Base-by-base conservation (phyloP, 2,329 filamentous ascomycete species). In the Botryotinia narcissicola region DNA sequence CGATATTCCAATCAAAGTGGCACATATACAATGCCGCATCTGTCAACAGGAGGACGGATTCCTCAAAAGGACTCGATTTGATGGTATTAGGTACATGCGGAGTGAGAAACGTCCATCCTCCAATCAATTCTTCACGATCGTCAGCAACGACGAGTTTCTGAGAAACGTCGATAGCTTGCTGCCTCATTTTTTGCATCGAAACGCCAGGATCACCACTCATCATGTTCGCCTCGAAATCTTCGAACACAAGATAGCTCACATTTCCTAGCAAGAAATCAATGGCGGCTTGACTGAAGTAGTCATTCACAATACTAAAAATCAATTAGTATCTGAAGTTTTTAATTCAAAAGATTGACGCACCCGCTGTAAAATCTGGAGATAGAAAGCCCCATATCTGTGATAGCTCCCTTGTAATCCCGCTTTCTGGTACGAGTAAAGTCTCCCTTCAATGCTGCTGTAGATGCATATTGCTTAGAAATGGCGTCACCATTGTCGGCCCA, bases 401-500 rank as follows among this genome's bases (percentile, higher is more conserved):
- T 83, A 0, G 95, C 95, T 4, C 96, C 96, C 1, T 93, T 91
- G 79, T 97, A 96, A 80, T 98, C 92, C 63, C 96, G 89, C 83
- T 97, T 97, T 73, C 91, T 88, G 4, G 95, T 98, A 62, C 96
- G 89, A 1, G 96, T 99, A 80, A 95, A 99, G 82, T 99, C 96
- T 14, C 96, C 96, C 81, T 99, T 99, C 83, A 99, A 89, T 0
- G 96, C 96, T 3, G 94, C 94, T 0, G 96, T 98, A 16, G 94
- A 97, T 1, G 96, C 94, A 82, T 99, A 99, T 81, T 98, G 95
- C 77, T 95, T 94, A 0, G 94, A 97, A 72, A 98, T 94, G 0
- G 95, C 94, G 82, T 99, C 96, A 22, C 96, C 96, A 77, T 99
- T 99, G 81, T 99, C 96, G 0, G 96, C 96, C 95, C 96, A 99